Conservation (phyloP, 192 early-diverging fungal species). For the Umbelopsis ramanniana region DNA sequence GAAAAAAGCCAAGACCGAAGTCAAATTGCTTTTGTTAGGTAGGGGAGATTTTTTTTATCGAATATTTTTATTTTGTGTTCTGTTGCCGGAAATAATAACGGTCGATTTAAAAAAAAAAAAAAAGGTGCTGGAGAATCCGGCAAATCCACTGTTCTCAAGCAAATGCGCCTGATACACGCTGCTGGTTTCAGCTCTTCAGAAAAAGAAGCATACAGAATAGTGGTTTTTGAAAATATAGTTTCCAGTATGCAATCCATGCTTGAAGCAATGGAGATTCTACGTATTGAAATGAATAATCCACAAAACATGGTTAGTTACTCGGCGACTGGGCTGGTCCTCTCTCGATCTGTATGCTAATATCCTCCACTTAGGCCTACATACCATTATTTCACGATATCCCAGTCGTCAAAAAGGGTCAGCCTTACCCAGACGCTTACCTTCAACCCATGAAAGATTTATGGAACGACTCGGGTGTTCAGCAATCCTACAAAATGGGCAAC, state of each 20-base stretch:
- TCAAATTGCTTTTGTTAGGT: constrained; percentile 43
- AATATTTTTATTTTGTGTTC: neutral
- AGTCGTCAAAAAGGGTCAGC: constrained; percentile 38
- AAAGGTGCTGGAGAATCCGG: constrained; percentile 67
- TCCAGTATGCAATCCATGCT: constrained; percentile 54
- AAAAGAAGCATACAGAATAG: constrained; percentile 47
- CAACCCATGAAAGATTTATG: constrained; percentile 52
- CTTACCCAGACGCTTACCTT: constrained; percentile 46
- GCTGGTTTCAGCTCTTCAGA: constrained; percentile 52
- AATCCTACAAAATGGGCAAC: constrained; percentile 43
- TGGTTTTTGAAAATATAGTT: constrained; percentile 55
- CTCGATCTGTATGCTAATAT: neutral
- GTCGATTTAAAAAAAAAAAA: neutral
- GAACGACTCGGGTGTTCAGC: constrained; percentile 49
- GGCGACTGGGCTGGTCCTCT: too few relatives aligned
- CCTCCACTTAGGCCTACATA: constrained; percentile 34
- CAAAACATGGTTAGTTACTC: neutral
- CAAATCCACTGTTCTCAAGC: constrained; percentile 65
- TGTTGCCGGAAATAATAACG: neutral
- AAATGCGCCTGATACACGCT: constrained; percentile 62
- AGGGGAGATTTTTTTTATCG: neutral
- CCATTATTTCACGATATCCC: constrained; percentile 44
- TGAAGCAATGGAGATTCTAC: constrained; percentile 43
- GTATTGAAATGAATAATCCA: neutral
- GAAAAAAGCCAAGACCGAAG: constrained; percentile 40